These are phyloP conservation scores for Boletus barrowsii DNA, from an alignment of 768 basidiomycete genomes.

Conservation along the genomic window DNA sequence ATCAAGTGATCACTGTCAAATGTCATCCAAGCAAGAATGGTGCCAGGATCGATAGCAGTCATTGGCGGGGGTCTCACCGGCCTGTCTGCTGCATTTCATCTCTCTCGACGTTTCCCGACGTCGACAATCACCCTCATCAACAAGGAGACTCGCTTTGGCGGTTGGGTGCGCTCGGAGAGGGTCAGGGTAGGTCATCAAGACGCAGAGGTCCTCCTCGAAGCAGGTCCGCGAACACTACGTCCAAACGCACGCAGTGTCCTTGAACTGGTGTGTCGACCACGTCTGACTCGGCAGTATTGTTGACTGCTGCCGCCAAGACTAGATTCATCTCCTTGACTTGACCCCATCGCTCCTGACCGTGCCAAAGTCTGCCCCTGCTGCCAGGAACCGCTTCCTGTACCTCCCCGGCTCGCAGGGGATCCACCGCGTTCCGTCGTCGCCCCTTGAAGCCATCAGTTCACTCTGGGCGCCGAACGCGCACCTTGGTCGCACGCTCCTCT, in stretches of 20 bases:
- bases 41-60: constrained; percentile 50
- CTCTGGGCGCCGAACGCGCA: constrained; percentile 30
- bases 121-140: constrained; percentile 69
- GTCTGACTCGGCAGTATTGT: constrained; percentile 2
- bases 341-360: constrained; percentile 61
- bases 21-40: not conserved
- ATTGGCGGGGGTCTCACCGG: constrained; percentile 83
- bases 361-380: constrained; percentile 64
- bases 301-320: constrained; percentile 18
- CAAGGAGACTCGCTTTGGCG: constrained; percentile 61
- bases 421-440: constrained; percentile 44
- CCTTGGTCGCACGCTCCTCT: constrained; percentile 46
- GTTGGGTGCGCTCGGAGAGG: constrained; percentile 76
- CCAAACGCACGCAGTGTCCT: constrained; percentile 72
- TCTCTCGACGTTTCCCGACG: constrained; percentile 61
- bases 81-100: constrained; percentile 76
- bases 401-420: constrained; percentile 53
- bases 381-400: constrained; percentile 72
- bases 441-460: constrained; percentile 36
- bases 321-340: constrained; percentile 79
- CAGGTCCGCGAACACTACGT: constrained; percentile 83
- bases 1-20: not conserved
- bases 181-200: constrained; percentile 33
- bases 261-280: constrained; percentile 59
- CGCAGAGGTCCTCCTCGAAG: constrained; percentile 64